Percentiles rank a stretch among this genome's conserved stretches.
These are phyloP conservation scores for Cutaneotrichosporon sp. DNA, from an alignment of 1,284 basidiomycete genomes.

Conservation along the genomic window DNA sequence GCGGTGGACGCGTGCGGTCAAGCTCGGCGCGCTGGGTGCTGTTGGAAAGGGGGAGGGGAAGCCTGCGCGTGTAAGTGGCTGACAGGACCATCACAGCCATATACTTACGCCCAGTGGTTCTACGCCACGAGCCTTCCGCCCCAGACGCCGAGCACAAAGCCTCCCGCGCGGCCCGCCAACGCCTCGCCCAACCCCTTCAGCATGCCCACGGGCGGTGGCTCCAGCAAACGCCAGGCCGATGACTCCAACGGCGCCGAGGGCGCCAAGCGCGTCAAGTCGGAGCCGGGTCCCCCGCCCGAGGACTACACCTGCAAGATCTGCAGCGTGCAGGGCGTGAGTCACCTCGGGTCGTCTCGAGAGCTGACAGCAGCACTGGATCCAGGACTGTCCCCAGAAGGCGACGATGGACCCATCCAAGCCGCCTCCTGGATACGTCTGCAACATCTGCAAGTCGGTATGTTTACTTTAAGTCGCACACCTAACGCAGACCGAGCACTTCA, in stretches of 20 bases:
- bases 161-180: conserved; percentile 40
- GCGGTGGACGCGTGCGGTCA: conserved; percentile 73
- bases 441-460: conserved; percentile 49
- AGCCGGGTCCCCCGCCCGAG: conserved; percentile 62
- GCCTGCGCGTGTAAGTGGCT: conserved; percentile 73
- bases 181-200: conserved; percentile 46
- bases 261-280: conserved; percentile 55
- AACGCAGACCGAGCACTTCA: conserved; percentile 70
- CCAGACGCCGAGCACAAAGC: conserved; percentile 43
- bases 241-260: conserved; percentile 43
- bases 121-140: conserved; percentile 70
- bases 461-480: conserved; percentile 15
- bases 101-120: conserved; percentile 61
- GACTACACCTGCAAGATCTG: conserved; percentile 85
- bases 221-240: conserved; percentile 64
- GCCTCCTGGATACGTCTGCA: conserved; percentile 47
- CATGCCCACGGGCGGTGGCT: conserved; percentile 19
- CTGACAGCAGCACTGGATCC: conserved; percentile 48
- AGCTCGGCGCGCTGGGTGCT: conserved; percentile 81
- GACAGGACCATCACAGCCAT: neutral
- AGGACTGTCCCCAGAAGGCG: conserved; percentile 49
- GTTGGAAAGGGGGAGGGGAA: conserved; percentile 59
- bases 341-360: no score
- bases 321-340: conserved; percentile 57
- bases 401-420: conserved; percentile 31